phyloP scores from a whole-genome alignment of 2,329 filamentous ascomycete species.

The Penicillium sp. region DNA sequence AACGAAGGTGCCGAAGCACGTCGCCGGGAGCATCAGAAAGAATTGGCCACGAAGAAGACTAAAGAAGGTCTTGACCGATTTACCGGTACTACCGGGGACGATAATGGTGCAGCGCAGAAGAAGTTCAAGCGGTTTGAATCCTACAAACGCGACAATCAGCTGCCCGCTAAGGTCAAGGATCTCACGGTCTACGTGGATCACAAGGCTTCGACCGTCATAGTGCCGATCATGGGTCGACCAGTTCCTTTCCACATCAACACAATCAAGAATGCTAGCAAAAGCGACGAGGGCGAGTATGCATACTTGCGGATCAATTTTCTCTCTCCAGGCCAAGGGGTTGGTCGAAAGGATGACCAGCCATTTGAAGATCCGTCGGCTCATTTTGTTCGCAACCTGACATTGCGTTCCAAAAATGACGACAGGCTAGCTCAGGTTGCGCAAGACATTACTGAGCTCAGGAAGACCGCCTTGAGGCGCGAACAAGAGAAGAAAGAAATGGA shows the following conservation, averaged over 20 bases:
- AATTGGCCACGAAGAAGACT: conserved; percentile 80
- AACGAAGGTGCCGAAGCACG: conserved; percentile 86
- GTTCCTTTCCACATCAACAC: conserved; percentile 98
- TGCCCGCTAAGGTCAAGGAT: conserved; percentile 75
- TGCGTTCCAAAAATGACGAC: conserved; percentile 82
- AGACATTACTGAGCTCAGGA: conserved; percentile 94
- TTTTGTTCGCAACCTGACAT: conserved; percentile 91
- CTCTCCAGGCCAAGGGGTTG: conserved; percentile 93
- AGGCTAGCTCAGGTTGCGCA: conserved; percentile 86
- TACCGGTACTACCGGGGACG: conserved; percentile 72
- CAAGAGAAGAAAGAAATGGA: conserved; percentile 99
- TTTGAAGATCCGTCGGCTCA: conserved; percentile 95
- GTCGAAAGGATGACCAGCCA: conserved; percentile 92
- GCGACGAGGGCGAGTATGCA: conserved; percentile 87
- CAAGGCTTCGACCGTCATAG: conserved; percentile 82
- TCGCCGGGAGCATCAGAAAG: conserved; percentile 86
- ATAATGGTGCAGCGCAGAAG: conserved; percentile 90
- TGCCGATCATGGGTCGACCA: conserved; percentile 94
- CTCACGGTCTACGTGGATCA: conserved; percentile 83
- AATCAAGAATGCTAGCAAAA: conserved; percentile 98
- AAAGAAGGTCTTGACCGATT: conserved; percentile 80
- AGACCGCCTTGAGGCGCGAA: conserved; percentile 82
- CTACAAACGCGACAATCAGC: conserved; percentile 95
- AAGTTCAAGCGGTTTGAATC: conserved; percentile 99
- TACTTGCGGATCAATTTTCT: conserved; percentile 96